Conservation (phyloP, 805 yeast genomes). For the Lipomyces spencermartinsiae region DNA sequence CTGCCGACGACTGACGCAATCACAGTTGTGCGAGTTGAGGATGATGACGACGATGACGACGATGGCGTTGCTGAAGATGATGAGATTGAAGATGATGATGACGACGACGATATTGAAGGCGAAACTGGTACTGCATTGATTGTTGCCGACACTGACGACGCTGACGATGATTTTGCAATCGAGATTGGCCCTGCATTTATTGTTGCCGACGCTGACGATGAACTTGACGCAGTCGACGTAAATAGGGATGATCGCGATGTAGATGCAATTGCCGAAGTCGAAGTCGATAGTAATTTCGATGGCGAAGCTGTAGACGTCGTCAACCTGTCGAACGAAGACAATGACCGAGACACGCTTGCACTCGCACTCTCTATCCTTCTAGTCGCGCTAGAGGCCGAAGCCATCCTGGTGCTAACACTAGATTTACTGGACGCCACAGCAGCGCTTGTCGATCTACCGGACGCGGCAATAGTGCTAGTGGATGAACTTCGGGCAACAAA, state of each 20-base stretch:
- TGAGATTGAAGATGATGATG: neutral
- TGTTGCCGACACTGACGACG: too few species aligned
- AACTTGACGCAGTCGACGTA: neutral
- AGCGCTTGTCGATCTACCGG: neutral
- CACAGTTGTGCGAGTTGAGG: constrained; percentile 13
- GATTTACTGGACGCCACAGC: neutral
- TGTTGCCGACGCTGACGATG: neutral
- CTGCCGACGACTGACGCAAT: constrained; percentile 33
- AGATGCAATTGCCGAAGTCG: neutral
- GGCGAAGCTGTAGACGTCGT: neutral
- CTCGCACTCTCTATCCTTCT: neutral
- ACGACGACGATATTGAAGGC: neutral
- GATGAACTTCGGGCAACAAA: neutral
- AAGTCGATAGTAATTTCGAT: neutral
- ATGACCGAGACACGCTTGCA: neutral
- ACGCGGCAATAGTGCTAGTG: neutral
- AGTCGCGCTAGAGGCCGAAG: neutral
- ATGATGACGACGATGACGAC: neutral
- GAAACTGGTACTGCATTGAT: neutral
- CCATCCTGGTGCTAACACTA: neutral
- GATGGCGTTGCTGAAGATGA: neutral
- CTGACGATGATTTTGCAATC: neutral
- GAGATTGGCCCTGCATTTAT: neutral
- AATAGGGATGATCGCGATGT: neutral
- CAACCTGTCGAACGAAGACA: neutral